Conservation (phyloP, 495 filamentous ascomycete species). For the Xylaria bambusicola region DNA sequence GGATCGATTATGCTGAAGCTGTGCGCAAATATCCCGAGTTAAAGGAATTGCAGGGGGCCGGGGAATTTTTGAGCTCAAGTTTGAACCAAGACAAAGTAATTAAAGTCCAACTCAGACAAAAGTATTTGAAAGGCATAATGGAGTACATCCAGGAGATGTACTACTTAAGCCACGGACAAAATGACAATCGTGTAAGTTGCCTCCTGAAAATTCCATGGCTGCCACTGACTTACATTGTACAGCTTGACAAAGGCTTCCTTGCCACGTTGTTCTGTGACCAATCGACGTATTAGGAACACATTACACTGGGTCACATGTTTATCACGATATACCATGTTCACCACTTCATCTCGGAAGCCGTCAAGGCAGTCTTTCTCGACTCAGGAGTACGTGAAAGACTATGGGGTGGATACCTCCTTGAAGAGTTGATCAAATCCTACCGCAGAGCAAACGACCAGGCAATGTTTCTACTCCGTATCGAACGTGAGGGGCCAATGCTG, state of each 20-base stretch:
- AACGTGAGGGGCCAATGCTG: conserved; percentile 45
- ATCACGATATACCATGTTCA: conserved; percentile 49
- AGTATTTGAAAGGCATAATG: conserved; percentile 24
- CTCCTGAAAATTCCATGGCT: too few relatives aligned
- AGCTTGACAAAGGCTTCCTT: conserved; percentile 45
- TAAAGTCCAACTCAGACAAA: too few relatives aligned
- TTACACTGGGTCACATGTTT: conserved; percentile 51
- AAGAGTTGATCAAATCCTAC: conserved; percentile 48
- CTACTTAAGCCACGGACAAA: conserved; percentile 31
- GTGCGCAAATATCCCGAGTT: conserved; percentile 27
- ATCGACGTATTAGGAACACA: conserved; percentile 52
- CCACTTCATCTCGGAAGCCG: conserved; percentile 43
- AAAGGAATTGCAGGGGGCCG: conserved; percentile 24
- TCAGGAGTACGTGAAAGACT: conserved; percentile 40
- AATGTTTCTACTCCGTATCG: conserved; percentile 50
- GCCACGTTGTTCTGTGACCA: conserved; percentile 55
- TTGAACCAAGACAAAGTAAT: too few relatives aligned
- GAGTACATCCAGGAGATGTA: conserved; percentile 30
- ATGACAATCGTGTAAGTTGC: conserved; percentile 35
- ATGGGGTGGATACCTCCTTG: conserved; percentile 40
- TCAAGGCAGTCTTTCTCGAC: conserved; percentile 45
- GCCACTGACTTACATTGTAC: conserved; percentile 11
- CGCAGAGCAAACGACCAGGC: conserved; percentile 44
- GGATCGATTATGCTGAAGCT: not conserved
- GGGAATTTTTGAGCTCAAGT: not conserved